phyloP scores from a whole-genome alignment of 2,329 filamentous ascomycete genomes.

The Cordyceps javanica region DNA sequence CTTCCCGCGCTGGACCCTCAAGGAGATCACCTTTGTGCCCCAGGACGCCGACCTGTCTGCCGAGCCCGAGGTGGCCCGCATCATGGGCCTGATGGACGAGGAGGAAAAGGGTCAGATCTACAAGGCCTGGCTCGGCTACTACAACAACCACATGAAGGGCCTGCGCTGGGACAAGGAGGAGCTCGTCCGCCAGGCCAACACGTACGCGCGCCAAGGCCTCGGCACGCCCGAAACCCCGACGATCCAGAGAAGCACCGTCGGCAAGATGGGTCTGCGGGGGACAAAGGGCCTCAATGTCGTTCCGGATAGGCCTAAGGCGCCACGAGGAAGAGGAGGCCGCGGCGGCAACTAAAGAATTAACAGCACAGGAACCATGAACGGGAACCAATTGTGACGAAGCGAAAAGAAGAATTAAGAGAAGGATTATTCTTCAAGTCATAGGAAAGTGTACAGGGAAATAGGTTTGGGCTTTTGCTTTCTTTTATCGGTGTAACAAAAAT shows the following conservation, averaged over 20 bases:
- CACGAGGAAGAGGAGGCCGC: conserved; percentile 16
- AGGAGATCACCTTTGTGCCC: conserved; percentile 47
- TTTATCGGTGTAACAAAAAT: background rate
- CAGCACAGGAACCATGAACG: too few relatives aligned
- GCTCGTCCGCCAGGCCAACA: conserved; percentile 46
- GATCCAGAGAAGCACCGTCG: conserved; percentile 40
- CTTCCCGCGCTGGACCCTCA: conserved; percentile 45
- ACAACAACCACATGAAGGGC: conserved; percentile 43
- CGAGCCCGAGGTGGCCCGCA: conserved; percentile 28
- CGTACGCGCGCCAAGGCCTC: conserved; percentile 42
- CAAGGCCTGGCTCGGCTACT: conserved; percentile 52
- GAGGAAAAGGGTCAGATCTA: conserved; percentile 43
- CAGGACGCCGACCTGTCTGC: conserved; percentile 40
- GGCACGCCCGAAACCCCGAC: conserved; percentile 40
- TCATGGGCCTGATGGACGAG: conserved; percentile 39
- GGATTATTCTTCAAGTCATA: too few relatives aligned
- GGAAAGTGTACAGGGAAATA: background rate
- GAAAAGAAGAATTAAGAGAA: too few relatives aligned
- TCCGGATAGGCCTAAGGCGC: conserved; percentile 33
- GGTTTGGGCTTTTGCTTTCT: background rate
- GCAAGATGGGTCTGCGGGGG: conserved; percentile 54
- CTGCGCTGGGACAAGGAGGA: conserved; percentile 36
- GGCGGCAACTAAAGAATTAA: conserved; percentile 19
- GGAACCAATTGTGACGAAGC: background rate
- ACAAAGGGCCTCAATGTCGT: conserved; percentile 41